Conservation (phyloP, 2,329 filamentous ascomycete genomes). For the Hypoxylon sp. region DNA sequence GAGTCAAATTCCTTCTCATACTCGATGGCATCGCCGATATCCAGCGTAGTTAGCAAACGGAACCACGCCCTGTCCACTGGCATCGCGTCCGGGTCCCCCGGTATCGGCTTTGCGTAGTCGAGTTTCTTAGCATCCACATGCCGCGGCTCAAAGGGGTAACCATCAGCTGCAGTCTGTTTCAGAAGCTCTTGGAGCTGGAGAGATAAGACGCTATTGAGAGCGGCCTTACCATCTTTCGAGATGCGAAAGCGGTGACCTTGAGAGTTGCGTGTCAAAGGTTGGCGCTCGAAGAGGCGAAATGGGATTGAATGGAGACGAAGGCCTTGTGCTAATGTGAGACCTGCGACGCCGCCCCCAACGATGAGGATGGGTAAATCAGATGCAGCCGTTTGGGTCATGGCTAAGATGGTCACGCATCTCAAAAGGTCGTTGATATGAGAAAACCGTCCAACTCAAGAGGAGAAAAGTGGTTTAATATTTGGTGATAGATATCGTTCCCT, state of each 20-base stretch:
- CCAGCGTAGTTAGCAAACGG: slow-evolving; percentile 48
- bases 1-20: slow-evolving; percentile 53
- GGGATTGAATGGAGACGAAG: slow-evolving; percentile 50
- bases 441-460: too few relatives aligned
- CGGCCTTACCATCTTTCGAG: slow-evolving; percentile 47
- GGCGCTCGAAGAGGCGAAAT: slow-evolving; percentile 53
- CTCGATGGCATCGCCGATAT: slow-evolving; percentile 50
- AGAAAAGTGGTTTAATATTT: too few relatives aligned
- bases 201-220: slow-evolving; percentile 49
- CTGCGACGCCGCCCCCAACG: slow-evolving; percentile 61
- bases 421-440: too few relatives aligned
- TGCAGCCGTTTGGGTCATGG: too few relatives aligned
- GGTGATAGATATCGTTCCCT: too few relatives aligned
- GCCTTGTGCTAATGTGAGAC: slow-evolving; percentile 58
- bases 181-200: slow-evolving; percentile 45
- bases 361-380: slow-evolving; percentile 54
- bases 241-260: slow-evolving; percentile 54
- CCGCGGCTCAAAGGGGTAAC: slow-evolving; percentile 45
- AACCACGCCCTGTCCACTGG: slow-evolving; percentile 54
- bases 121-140: slow-evolving; percentile 50
- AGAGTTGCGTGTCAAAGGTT: slow-evolving; percentile 40
- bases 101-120: slow-evolving; percentile 41
- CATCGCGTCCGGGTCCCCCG: slow-evolving; percentile 40
- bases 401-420: too few relatives aligned
- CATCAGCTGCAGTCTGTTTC: slow-evolving; percentile 45